These are phyloP conservation scores for Pythium plurisporium DNA, from an alignment of 352 stramenopile species.

Conservation along the genomic window DNA sequence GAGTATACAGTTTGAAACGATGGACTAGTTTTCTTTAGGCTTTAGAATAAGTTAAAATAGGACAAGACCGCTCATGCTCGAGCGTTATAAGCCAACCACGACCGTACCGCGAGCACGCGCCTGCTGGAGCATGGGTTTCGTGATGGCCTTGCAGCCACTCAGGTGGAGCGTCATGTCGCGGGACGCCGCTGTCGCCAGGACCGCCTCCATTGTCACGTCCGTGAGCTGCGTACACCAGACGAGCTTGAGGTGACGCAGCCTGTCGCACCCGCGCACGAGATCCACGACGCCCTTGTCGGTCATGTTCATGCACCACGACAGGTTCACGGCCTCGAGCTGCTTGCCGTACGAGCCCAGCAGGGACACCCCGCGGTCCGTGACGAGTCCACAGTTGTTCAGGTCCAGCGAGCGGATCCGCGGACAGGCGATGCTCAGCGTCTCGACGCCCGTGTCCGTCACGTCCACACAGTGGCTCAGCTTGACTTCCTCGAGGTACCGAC, in stretches of 20 bases:
- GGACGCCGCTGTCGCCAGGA: conserved; percentile 23
- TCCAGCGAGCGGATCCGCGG: conserved; percentile 47
- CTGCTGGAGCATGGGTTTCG: conserved; percentile 1
- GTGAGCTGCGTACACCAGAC: conserved; percentile 86
- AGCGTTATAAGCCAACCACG: conserved; percentile 20
- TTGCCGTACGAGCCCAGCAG: conserved; percentile 47
- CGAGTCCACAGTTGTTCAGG: conserved; percentile 76
- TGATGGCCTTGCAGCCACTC: conserved; percentile 68
- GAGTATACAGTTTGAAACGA: no score
- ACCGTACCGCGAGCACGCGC: conserved; percentile 12
- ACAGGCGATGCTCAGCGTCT: conserved; percentile 55
- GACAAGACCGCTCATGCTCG: background rate
- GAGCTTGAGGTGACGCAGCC: conserved; percentile 58
- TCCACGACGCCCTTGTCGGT: conserved; percentile 79
- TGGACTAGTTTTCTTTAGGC: no score
- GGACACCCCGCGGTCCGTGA: conserved; percentile 68
- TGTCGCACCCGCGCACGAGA: conserved; percentile 54
- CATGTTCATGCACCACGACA: conserved; percentile 89
- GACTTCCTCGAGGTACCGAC: conserved; percentile 54
- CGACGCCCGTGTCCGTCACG: conserved; percentile 73
- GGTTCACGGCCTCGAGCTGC: conserved; percentile 58
- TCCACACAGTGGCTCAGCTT: conserved; percentile 74
- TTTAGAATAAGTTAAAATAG: conserved; percentile 27
- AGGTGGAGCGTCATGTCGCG: conserved; percentile 45
- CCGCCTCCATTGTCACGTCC: conserved; percentile 52